Percentiles rank a stretch among this genome's conserved stretches.
Conservation (phyloP, 2,329 filamentous ascomycete genomes). For the Aureobasidium sp. region DNA sequence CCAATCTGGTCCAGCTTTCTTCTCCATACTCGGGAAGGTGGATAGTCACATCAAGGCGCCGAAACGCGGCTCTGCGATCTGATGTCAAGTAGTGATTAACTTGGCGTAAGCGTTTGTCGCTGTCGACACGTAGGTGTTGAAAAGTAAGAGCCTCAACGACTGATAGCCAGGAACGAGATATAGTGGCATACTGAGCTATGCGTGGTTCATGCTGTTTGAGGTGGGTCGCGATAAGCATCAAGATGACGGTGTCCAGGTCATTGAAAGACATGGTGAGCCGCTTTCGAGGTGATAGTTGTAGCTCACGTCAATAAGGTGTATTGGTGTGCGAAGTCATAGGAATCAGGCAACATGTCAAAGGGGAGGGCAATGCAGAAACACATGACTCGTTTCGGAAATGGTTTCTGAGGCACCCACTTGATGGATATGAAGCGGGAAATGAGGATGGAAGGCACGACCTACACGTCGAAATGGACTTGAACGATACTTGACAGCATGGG, state of each 20-base stretch:
- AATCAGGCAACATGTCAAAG: neutral
- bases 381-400: neutral
- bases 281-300: neutral
- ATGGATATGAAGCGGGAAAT: neutral
- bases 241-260: neutral
- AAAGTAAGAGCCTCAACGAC: neutral
- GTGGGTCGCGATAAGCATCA: neutral
- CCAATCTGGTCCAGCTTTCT: neutral
- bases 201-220: neutral
- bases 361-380: neutral
- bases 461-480: neutral
- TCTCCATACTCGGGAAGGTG: neutral
- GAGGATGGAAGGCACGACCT: neutral
- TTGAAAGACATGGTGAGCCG: neutral
- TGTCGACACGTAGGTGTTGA: neutral
- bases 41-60: neutral
- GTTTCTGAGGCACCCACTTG: neutral
- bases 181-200: neutral
- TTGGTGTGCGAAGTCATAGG: neutral
- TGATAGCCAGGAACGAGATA: neutral
- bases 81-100: neutral
- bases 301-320: neutral
- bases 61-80: neutral
- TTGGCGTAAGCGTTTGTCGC: neutral
- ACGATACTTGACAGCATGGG: neutral